These are phyloP conservation scores for Malus asiatica DNA, from an alignment of 306 rosid species.

Conservation along the genomic window DNA sequence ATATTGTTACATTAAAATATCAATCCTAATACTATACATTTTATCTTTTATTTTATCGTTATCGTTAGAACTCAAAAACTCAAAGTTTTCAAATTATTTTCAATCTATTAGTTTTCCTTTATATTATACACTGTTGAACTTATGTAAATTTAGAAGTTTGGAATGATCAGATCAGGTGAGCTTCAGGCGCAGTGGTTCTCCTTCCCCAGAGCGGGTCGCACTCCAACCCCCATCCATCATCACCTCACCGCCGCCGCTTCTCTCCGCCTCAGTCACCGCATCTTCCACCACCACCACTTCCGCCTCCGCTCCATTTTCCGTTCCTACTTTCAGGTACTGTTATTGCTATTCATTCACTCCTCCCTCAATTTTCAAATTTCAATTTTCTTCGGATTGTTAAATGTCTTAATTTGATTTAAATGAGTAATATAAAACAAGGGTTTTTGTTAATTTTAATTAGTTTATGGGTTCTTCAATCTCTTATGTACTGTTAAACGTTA, in stretches of 20 bases:
- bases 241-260: constrained; percentile 53
- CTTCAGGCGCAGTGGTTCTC: not conserved
- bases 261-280: constrained; percentile 43
- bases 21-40: too few species aligned
- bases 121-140: not conserved
- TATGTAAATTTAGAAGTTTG: not conserved
- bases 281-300: constrained; percentile 32
- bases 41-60: too few species aligned
- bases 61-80: too few species aligned
- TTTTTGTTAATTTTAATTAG: not conserved
- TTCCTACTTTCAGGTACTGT: constrained; percentile 50
- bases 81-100: too few species aligned
- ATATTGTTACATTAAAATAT: too few species aligned
- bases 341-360: not conserved
- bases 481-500: not conserved
- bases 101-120: too few species aligned
- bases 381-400: not conserved
- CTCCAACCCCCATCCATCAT: constrained; percentile 13
- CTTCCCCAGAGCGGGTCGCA: constrained; percentile 20
- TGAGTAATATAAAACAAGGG: not conserved
- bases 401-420: not conserved
- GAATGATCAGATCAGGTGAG: constrained; percentile 7
- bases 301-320: constrained; percentile 32
- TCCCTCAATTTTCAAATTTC: not conserved
- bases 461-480: not conserved